Percentiles rank a stretch among this genome's conserved stretches.
Conservation (phyloP, 148 eudicot species). For the Salicornia ramosissima region DNA sequence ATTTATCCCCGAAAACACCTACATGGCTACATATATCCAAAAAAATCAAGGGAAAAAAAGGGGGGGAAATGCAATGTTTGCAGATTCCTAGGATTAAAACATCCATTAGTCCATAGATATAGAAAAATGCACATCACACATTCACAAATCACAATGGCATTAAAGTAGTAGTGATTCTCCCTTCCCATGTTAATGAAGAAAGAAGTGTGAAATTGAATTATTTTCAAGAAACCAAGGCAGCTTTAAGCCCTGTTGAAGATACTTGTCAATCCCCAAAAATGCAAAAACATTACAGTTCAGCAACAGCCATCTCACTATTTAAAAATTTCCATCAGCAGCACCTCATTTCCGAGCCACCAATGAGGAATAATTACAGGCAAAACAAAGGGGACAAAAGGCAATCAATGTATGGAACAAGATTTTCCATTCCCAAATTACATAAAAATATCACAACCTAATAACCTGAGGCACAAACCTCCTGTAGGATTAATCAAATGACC, state of each 20-base stretch:
- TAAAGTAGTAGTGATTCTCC: not conserved
- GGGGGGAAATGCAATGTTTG: too few relatives aligned
- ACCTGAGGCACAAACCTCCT: constrained; percentile 14
- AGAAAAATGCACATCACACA: too few relatives aligned
- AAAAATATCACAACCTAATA: not conserved
- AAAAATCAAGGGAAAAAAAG: too few relatives aligned
- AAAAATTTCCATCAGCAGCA: not conserved
- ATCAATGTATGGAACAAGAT: not conserved
- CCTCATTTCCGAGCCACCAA: not conserved
- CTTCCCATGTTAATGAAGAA: too few relatives aligned
- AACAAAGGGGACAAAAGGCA: not conserved
- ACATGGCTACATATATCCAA: too few relatives aligned
- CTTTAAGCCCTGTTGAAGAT: constrained; percentile 11
- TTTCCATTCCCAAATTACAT: not conserved
- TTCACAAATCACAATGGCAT: not conserved
- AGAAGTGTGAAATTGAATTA: not conserved
- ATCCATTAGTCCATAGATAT: too few relatives aligned
- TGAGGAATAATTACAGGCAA: not conserved
- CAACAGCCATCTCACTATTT: not conserved
- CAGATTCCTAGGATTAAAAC: too few relatives aligned
- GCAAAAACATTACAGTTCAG: not conserved
- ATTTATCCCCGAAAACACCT: too few relatives aligned
- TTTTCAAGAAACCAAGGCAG: not conserved
- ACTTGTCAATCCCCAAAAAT: not conserved
- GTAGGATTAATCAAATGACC: constrained; percentile 11